Base-by-base conservation (phyloP, 108 stramenopile species). In the Skeletonema tropicum region DNA sequence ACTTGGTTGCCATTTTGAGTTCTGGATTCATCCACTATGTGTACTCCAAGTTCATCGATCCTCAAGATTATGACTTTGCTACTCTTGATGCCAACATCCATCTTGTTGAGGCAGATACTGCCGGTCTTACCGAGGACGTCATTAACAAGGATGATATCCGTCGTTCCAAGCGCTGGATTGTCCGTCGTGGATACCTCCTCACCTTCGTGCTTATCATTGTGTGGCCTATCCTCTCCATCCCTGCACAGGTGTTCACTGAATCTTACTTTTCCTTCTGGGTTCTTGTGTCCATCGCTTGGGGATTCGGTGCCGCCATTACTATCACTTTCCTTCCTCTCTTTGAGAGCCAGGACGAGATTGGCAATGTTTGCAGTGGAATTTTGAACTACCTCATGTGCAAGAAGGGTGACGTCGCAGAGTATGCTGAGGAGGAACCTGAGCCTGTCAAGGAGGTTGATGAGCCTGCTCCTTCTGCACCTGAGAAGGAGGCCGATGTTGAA, bases 231-330 rank as follows among this genome's bases (percentile, higher is more conserved):
- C 83, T 92, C 12, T 96, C 94, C 10, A 71, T 94, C 57, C 93
- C 96, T n/a, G 95, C 95, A 2, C 90, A 92, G 15, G 88, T 90
- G 0, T 97, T 96, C 74, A 82, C 89, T 55, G 63, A 85, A 72
- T 60, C 62, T 19, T 96, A 96, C 87, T 97, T 96, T 72, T 79
- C 90, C 52, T 96, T 97, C 82, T 97, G 96, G 96, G 94, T 97
- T 36, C 83, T 91, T 41, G 71, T 97, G 21, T 84, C 92, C 61
- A 89, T 95, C 62, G 79, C 86, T 30, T 97, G 96, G 96, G 96
- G 94, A 52, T 89, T 96, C 52, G 88, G 88, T 46, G 87, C 95
- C 29, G 87, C 93, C 36, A 66, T 92, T 48, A 68, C 86, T 67
- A 89, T 96, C 41, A 83, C 86, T 21, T 64, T 91, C 66, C 81